A percentile compares a stretch with the other conserved stretches of the same genome.
Evolutionary conservation across 164 flowering plant species (phyloP).

Genomic region (Liquidambar formosana): DNA sequence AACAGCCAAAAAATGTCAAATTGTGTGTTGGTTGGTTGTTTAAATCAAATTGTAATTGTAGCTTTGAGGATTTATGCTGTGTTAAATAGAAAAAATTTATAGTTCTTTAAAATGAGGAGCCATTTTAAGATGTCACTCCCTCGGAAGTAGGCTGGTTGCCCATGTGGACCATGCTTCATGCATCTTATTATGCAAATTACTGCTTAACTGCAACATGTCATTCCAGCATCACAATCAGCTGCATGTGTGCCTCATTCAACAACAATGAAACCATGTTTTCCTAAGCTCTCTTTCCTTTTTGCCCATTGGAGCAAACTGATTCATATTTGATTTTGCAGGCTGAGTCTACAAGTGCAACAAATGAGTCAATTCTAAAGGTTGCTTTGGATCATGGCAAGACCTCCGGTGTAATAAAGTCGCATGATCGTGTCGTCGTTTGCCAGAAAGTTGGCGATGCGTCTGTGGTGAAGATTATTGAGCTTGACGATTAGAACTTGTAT

Average conservation of each 20-base stretch:
- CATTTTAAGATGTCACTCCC: no score
- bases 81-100: no score
- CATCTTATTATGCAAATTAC: no score
- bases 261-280: background rate
- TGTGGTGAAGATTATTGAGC: constrained; percentile 74
- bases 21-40: no score
- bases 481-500: constrained; percentile 39
- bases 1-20: no score
- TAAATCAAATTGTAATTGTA: no score
- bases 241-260: background rate
- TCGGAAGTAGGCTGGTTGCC: no score
- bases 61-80: no score
- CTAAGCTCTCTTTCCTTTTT: background rate
- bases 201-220: background rate
- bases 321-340: constrained; percentile 40
- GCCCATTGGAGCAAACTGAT: background rate
- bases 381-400: constrained; percentile 65
- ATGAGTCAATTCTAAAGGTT: constrained; percentile 60
- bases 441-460: constrained; percentile 72
- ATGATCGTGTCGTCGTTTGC: constrained; percentile 67
- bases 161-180: no score
- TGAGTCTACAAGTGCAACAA: constrained; percentile 47
- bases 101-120: no score
- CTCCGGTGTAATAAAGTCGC: constrained; percentile 55
- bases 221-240: background rate